Evolutionary conservation across 352 stramenopile genomes (phyloP), one percentile per base, ranked within the genome.

Genomic region (Thalassiosira mediterranea): DNA sequence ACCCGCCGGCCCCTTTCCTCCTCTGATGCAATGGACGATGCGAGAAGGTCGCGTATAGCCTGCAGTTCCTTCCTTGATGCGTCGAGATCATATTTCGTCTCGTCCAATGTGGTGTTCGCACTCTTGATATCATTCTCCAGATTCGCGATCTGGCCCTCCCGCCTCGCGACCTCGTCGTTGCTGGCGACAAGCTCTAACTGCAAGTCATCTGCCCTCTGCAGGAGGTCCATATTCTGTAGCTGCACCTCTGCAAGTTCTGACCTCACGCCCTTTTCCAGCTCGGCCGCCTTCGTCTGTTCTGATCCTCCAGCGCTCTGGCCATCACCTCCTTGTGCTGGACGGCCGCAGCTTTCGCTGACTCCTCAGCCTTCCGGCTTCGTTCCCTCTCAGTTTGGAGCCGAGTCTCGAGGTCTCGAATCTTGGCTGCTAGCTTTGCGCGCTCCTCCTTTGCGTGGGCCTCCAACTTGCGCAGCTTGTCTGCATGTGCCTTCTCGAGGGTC

Each of bases 141-240:
- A 32, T 1, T 15, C 32, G n/a, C 26, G 48, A 69, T 59, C 25
- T 58, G 19, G 17, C 47, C 48, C n/a, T 31, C 19, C 21, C 37
- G 28, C n/a, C n/a, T 29, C 19, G 48, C 19, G 11, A 46, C 53
- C 29, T 10, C 59, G 7, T 40, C 52, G 11, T 40, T 46, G 13
- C 64, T 65, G 21, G 37, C 23, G 19, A 38, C 26, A 8, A 73
- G 19, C 48, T 65, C 64, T 17, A 4, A 19, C 19, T 68, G 44
- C 2, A 49, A 21, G 23, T 25, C 21, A 53, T 76, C 66, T 26
- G 66, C 25, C 31, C 67, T 19, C 21, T 76, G 53, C 25, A 76
- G 42, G 1, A 76, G 42, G 31, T 76, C 66, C 66, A 76, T 76
- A 46, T 76, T 76, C 46, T 68, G 66, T 44, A 76, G 51, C 32